A percentile compares a stretch with the other conserved stretches of the same genome.
phyloP scores from a whole-genome alignment of 208 protist genomes.

The Hexamita inflata region DNA sequence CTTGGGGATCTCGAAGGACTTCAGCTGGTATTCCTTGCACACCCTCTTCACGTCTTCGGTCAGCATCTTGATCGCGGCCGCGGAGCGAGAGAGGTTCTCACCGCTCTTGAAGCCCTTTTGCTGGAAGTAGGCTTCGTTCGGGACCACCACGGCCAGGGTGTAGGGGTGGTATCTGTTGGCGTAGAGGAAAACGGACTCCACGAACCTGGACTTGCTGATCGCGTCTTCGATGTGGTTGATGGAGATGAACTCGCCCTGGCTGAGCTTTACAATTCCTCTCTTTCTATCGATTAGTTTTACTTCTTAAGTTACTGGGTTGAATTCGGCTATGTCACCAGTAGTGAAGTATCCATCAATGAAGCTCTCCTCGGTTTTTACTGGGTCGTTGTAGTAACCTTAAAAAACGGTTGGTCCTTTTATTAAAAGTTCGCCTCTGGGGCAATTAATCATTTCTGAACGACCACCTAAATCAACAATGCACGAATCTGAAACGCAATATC shows the following conservation, averaged over 20 bases:
- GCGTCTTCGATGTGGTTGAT: neutral
- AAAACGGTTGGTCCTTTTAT: conserved; percentile 35
- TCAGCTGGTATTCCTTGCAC: neutral
- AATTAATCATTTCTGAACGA: neutral
- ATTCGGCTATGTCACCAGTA: neutral
- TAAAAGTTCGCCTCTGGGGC: conserved; percentile 30
- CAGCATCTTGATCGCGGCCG: neutral
- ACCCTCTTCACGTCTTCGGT: neutral
- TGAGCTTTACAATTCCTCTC: conserved; percentile 30
- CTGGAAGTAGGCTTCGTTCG: neutral
- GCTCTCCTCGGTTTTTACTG: neutral
- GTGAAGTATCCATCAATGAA: neutral
- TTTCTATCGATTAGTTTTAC: conserved; percentile 17
- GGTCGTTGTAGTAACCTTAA: conserved; percentile 33
- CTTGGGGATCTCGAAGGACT: neutral
- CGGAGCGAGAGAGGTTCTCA: neutral
- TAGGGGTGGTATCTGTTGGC: neutral
- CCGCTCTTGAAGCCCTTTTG: neutral
- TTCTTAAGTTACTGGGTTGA: neutral
- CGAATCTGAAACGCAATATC: neutral
- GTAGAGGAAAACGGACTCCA: neutral
- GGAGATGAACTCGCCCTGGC: conserved; percentile 30
- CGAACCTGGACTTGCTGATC: neutral
- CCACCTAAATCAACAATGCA: neutral
- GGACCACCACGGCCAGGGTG: conserved; percentile 1